Conservation (phyloP, 2,329 filamentous ascomycete species). For the Aureobasidium sp. region DNA sequence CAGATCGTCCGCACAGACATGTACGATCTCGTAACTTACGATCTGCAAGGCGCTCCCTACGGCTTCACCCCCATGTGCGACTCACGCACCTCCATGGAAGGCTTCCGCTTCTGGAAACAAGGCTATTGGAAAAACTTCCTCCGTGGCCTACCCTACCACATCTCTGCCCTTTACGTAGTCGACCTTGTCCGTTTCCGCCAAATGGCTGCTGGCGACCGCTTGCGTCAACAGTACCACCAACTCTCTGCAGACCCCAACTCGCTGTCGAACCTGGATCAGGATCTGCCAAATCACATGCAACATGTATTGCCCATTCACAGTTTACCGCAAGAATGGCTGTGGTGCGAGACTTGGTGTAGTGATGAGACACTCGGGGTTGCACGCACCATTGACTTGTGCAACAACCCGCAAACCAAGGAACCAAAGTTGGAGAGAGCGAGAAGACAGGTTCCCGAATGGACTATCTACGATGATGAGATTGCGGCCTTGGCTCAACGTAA, state of each 20-base stretch:
- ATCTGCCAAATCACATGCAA: constrained; percentile 98
- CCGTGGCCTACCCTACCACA: constrained; percentile 83
- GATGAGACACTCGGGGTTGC: constrained; percentile 73
- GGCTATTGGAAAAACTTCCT: constrained; percentile 97
- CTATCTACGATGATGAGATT: constrained; percentile 89
- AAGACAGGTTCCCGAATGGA: constrained; percentile 95
- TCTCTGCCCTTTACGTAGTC: constrained; percentile 93
- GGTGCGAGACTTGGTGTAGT: constrained; percentile 99
- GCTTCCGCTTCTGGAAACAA: constrained; percentile 99
- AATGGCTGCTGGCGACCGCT: constrained; percentile 81
- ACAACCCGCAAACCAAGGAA: constrained; percentile 96
- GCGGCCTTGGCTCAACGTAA: constrained; percentile 42
- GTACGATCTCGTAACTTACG: constrained; percentile 81
- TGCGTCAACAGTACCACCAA: constrained; percentile 89
- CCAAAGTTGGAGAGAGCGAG: constrained; percentile 88
- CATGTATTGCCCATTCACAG: constrained; percentile 84
- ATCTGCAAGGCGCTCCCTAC: constrained; percentile 85
- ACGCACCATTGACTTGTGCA: constrained; percentile 93
- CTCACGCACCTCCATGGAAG: constrained; percentile 92
- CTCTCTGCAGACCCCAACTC: constrained; percentile 81
- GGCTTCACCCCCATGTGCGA: constrained; percentile 99
- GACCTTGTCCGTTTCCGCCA: constrained; percentile 85
- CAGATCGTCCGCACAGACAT: constrained; percentile 97
- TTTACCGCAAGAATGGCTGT: constrained; percentile 92
- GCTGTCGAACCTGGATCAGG: constrained; percentile 87